Percentiles rank a stretch among this genome's conserved stretches.
These are phyloP conservation scores for Fusarium chlamydosporum DNA, from an alignment of 2,329 filamentous ascomycete species.

Conservation along the genomic window DNA sequence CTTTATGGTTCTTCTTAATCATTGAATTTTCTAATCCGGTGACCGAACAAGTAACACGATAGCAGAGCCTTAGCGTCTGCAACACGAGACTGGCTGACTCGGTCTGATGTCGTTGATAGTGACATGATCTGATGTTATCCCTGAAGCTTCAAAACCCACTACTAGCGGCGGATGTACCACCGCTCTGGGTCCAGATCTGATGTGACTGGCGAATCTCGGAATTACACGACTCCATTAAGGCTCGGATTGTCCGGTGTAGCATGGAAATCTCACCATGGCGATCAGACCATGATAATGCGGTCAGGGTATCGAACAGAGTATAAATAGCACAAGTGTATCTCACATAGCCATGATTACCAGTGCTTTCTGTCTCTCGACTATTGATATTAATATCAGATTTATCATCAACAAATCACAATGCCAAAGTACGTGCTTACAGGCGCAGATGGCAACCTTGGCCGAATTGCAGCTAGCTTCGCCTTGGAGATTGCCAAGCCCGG, in stretches of 20 bases:
- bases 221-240: constrained; percentile 28
- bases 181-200: constrained; percentile 35
- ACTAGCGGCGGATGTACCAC: constrained; percentile 30
- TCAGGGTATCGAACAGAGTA: neutral
- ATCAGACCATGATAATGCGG: constrained; percentile 17
- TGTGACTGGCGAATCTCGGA: constrained; percentile 27
- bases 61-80: neutral
- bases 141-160: neutral
- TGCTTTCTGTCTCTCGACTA: too few species aligned
- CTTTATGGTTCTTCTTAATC: neutral
- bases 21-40: constrained; percentile 54
- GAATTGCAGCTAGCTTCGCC: constrained; percentile 44
- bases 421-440: constrained; percentile 48
- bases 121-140: constrained; percentile 25
- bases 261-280: constrained; percentile 5
- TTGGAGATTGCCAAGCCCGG: constrained; percentile 42
- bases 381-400: too few species aligned
- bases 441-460: constrained; percentile 47
- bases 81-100: constrained; percentile 14
- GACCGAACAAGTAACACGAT: neutral
- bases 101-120: neutral
- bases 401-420: constrained; percentile 22
- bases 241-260: constrained; percentile 15
- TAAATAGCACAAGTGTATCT: neutral
- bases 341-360: too few species aligned